Base-by-base conservation (phyloP, 345 rosid genomes). In the Eutrema heterophyllum region DNA sequence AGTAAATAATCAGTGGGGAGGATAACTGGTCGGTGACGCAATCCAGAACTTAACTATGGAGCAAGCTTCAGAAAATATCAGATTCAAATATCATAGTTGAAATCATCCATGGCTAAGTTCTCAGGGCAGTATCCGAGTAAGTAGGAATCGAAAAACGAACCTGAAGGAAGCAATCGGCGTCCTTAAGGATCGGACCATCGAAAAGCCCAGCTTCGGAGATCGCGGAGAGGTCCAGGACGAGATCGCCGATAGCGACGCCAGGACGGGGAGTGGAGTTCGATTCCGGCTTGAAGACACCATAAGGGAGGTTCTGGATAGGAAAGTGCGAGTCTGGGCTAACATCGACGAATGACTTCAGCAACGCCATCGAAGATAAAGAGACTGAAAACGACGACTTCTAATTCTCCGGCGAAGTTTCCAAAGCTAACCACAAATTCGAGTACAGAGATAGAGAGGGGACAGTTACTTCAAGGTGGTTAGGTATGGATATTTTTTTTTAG, bases 261-360 rank as follows among this genome's bases (percentile, higher is more conserved):
- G 90, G 96, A 16, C 94, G 91, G 3, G 93, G 81, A 15, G 79
- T n/a, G 5, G 85, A 84, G 68, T 59, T 66, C 10, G 84, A 66
- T 3, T 79, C 74, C 21, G 85, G 87, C 83, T 81, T 84, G 92
- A 92, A 95, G 13, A 87, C 97, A 12, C 99, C 97, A 53, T 78
- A 90, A 2, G 97, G 99, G 14, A 95, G 93, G 84, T 95, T 95
- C 78, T 95, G 97, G 81, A 92, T 90, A 29, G 99, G 93, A 81
- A 92, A 95, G 79, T 95, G 97, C 14, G 93, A 91, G 61, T 78
- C 87, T 8, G 88, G 79, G 29, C 68, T 60, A 52, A 90, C 92
- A 58, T 84, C 74, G 58, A 92, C 18, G 81, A 95, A 95, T 15
- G 96, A 90, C 60, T 83, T 81, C 53, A 73, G 41, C 80, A 82